Base-by-base conservation (phyloP, 2,329 filamentous ascomycete species). In the Tolypocladium nubicola region DNA sequence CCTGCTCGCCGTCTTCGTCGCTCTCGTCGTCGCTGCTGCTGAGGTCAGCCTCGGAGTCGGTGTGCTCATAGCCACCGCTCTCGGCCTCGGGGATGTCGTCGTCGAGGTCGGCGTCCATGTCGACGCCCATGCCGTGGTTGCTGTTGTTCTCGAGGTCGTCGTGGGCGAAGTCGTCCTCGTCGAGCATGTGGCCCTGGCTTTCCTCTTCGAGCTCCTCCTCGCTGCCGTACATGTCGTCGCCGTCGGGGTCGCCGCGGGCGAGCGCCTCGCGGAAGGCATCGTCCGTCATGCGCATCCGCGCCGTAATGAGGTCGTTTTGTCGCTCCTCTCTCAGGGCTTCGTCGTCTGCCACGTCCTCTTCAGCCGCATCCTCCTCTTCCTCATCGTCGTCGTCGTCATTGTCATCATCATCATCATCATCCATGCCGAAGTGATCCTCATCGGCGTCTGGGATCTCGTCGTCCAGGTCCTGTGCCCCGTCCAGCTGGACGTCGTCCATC, bases 381-480 rank as follows among this genome's bases (percentile, higher is more conserved):
- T 64, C 66, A 0, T 71, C 69, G 11, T 76, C 73, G 0, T 73
- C 70, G 0, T 73, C 71, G 0, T 71, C 69, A 4, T 71, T 73
- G 4, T 73, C 73, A 5, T 74, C 73, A 9, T 74, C 73, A 3
- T 78, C 71, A 4, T 72, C 73, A 53, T 70, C 73, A 39, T 75
- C 77, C 55, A 82, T 75, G 6, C 76, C 76, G 68, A 81, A 81
- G 26, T 77, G 79, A 10, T 74, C 77, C 40, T 83, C 60, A 13
- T 62, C 83, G 3, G 79, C 86, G 65, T 89, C 85, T 1, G 87
- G 87, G 21, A 90, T 85, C 54, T 89, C 87, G 59, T 88, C 86
- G 62, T 91, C 88, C 56, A 90, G 71, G 71, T 90, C 87, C 39
- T 74, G 71, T 49, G 70, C 77, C 21, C 74, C 79, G 56, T 83